Percentiles rank a stretch among this genome's conserved stretches.
phyloP scores from a whole-genome alignment of 1,284 basidiomycete species.

The Porodaedalea pini region DNA sequence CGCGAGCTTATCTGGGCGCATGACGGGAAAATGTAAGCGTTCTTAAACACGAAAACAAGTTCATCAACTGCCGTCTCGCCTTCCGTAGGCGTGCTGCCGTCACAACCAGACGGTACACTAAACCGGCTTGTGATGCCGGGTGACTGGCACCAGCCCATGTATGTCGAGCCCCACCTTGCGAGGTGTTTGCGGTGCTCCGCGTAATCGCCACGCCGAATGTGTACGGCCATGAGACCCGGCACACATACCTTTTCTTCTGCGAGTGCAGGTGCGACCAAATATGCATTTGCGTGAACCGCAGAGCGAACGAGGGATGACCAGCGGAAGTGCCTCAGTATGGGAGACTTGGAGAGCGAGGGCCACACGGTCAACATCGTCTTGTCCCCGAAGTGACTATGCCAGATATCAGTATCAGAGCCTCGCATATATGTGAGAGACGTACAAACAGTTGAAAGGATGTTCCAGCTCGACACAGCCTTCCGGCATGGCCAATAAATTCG shows the following conservation, averaged over 20 bases:
- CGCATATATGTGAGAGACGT: no score
- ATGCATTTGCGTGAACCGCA: slow-evolving; percentile 16
- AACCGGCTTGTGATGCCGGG: slow-evolving; percentile 23
- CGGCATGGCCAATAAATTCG: slow-evolving; percentile 35
- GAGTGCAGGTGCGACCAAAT: slow-evolving; percentile 5
- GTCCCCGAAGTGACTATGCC: slow-evolving; percentile 10
- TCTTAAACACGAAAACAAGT: no score
- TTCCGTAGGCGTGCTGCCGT: background rate
- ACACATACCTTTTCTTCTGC: no score
- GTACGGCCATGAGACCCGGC: slow-evolving; percentile 24
- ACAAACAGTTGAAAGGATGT: no score
- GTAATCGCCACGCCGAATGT: slow-evolving; percentile 28
- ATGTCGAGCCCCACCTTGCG: slow-evolving; percentile 22
- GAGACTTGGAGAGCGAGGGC: slow-evolving; percentile 35
- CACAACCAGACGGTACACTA: slow-evolving; percentile 11
- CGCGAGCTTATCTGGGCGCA: no score
- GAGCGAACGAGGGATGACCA: slow-evolving; percentile 38
- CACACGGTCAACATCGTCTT: slow-evolving; percentile 27
- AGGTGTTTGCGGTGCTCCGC: slow-evolving; percentile 23
- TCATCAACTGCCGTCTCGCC: no score
- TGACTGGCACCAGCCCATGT: slow-evolving; percentile 24
- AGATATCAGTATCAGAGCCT: no score
- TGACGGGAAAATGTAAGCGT: no score
- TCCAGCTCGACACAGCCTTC: slow-evolving; percentile 43
- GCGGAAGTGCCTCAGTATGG: slow-evolving; percentile 34